A percentile compares a stretch with the other conserved stretches of the same genome.
These are phyloP conservation scores for Filobasidium uniguttulatum DNA, from an alignment of 1,284 basidiomycete species.

Conservation along the genomic window DNA sequence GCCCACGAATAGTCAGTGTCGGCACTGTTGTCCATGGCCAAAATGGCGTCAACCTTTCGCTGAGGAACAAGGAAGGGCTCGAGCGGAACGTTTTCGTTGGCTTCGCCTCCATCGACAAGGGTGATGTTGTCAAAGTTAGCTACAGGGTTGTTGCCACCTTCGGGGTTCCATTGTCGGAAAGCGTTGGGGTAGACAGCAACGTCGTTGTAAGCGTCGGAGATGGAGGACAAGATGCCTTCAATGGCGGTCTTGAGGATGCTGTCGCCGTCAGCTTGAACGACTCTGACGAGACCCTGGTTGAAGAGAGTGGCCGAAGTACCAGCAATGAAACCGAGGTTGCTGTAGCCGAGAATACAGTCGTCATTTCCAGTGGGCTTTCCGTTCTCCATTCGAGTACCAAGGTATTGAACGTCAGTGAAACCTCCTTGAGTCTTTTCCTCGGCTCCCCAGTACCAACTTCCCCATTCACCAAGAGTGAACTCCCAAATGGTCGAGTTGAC, in stretches of 20 bases:
- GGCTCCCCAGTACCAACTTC: conserved; percentile 30
- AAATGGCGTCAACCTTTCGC: conserved; percentile 41
- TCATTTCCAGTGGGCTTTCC: conserved; percentile 24
- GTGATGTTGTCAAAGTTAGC: conserved; percentile 29
- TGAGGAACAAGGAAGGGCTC: conserved; percentile 41
- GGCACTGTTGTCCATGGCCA: conserved; percentile 43
- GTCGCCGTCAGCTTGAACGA: conserved; percentile 30
- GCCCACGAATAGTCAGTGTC: conserved; percentile 42
- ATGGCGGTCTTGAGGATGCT: conserved; percentile 27
- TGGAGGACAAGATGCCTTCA: conserved; percentile 22
- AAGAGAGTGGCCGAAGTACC: conserved; percentile 38
- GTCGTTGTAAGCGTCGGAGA: conserved; percentile 36
- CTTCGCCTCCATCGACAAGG: conserved; percentile 41
- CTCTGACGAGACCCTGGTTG: conserved; percentile 23
- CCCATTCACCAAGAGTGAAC: conserved; percentile 40
- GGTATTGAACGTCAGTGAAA: conserved; percentile 32
- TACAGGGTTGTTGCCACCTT: conserved; percentile 28
- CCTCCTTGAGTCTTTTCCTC: conserved; percentile 20
- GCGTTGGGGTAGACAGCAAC: conserved; percentile 38
- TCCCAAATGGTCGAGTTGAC: conserved; percentile 40
- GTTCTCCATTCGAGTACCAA: conserved; percentile 30
- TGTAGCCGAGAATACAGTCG: conserved; percentile 34
- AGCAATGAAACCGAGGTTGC: conserved; percentile 36
- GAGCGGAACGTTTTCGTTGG: conserved; percentile 41
- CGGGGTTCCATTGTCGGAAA: conserved; percentile 32